Base-by-base conservation (phyloP, 306 rosid genomes). In the Cucurbita maxima region DNA sequence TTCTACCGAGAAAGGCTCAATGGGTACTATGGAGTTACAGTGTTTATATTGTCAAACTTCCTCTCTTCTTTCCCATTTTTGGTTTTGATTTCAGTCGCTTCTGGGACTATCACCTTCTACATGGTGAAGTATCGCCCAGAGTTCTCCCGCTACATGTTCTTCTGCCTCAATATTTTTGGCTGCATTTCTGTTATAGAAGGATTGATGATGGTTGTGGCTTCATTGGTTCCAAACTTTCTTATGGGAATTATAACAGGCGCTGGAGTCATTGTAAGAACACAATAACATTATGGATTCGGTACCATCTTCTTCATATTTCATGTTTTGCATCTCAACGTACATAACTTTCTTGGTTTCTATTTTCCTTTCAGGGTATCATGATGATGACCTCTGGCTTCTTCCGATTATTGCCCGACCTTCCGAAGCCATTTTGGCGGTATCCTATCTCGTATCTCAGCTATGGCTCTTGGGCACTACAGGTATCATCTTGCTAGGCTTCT, bases 191-290 rank as follows among this genome's bases (percentile, higher is more conserved):
- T 91, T 7, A 85, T 94, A 55, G 99, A 94, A 82, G 88, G 99
- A 81, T 94, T 94, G 83, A 91, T 94, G 99, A 94, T 94, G 99
- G 97, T 94, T 78, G 90, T 94, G 15, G 99, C 99, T 58, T 86
- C 99, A 56, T 81, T 94, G 64, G 99, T 94, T 78, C 99, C 99
- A 22, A 94, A 94, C 82, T 94, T 91, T 78, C 96, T 94, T 22
- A 94, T 94, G 99, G 99, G 99, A 63, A 91, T 91, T 67, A 81
- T 94, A 59, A 86, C 97, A 9, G 99, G 97, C 19, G 96, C 99
- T 58, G 99, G 99, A 78, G 64, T 94, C 79, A 94, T 94, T 83
- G 99, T 94, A 82, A 86, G 95, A 73, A 76, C 72, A 44, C 53
- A 19, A 64, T 61, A 54, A 53, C 18, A 16, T 74, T 70, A 54